Conservation (phyloP, 331 rosid species). For the Phaseolus coccineus region DNA sequence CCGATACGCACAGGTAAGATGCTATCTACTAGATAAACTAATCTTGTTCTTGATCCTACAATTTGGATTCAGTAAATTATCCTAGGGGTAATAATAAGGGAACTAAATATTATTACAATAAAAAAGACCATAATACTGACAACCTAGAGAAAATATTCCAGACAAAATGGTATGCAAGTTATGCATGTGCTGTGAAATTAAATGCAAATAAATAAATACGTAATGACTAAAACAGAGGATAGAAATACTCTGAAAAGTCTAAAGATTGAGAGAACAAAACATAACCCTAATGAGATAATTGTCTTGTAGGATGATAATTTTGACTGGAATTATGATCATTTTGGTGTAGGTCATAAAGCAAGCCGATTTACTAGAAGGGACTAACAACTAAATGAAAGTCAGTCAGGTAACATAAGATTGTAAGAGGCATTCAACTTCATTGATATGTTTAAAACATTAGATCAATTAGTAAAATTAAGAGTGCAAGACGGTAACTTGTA, state of each 20-base stretch:
- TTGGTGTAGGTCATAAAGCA: neutral
- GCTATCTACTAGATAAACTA: neutral
- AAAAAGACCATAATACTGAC: neutral
- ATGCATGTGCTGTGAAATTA: neutral
- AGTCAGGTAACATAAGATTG: neutral
- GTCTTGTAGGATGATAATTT: neutral
- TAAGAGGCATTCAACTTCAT: neutral
- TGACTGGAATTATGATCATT: neutral
- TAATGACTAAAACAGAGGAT: constrained; percentile 13
- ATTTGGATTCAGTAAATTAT: neutral
- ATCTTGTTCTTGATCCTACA: neutral
- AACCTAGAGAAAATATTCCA: constrained; percentile 1
- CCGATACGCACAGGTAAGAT: neutral
- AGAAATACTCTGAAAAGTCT: neutral
- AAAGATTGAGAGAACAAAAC: neutral
- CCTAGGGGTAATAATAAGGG: neutral
- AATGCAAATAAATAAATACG: constrained; percentile 6
- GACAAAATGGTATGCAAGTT: neutral
- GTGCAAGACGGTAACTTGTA: neutral
- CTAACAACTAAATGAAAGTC: neutral
- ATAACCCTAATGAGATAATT: neutral
- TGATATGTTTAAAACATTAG: constrained; percentile 1
- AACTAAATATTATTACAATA: neutral
- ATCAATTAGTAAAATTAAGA: neutral
- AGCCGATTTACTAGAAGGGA: neutral